These are phyloP conservation scores for Aureobasidium namibiae DNA, from an alignment of 2,329 filamentous ascomycete species.

Conservation along the genomic window DNA sequence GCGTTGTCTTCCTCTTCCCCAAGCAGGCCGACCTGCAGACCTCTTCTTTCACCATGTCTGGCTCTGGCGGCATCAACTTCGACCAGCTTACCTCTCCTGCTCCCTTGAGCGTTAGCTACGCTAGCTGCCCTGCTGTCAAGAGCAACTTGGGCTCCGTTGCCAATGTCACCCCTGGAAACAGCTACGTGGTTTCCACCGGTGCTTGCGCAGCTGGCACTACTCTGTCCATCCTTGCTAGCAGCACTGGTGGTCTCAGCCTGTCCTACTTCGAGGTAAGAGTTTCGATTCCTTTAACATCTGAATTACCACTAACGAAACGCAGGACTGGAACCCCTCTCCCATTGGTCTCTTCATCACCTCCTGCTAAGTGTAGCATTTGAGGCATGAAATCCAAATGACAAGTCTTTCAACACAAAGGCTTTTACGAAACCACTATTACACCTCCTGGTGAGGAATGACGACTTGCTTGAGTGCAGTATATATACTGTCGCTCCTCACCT, in stretches of 20 bases:
- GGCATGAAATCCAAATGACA: too few relatives aligned
- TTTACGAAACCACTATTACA: background rate
- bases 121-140: constrained; percentile 13
- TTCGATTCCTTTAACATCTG: background rate
- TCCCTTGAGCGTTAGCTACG: constrained; percentile 19
- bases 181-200: constrained; percentile 21
- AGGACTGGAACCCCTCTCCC: constrained; percentile 12
- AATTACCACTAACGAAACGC: background rate
- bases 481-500: background rate
- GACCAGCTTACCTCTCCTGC: constrained; percentile 20
- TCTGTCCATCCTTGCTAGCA: constrained; percentile 18
- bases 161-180: constrained; percentile 20
- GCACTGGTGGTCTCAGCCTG: constrained; percentile 17
- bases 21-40: constrained; percentile 26
- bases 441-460: background rate
- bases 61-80: constrained; percentile 31
- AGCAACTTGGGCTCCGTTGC: background rate
- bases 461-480: background rate
- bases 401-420: background rate
- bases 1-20: constrained; percentile 41
- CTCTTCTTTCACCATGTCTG: constrained; percentile 29
- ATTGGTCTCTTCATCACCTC: constrained; percentile 15
- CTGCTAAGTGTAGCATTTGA: constrained; percentile 9
- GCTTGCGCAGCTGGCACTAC: constrained; percentile 22
- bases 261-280: constrained; percentile 16